A percentile compares a stretch with the other conserved stretches of the same genome.
Conservation (phyloP, 2,329 filamentous ascomycete species). For the Diplodia intermedia region DNA sequence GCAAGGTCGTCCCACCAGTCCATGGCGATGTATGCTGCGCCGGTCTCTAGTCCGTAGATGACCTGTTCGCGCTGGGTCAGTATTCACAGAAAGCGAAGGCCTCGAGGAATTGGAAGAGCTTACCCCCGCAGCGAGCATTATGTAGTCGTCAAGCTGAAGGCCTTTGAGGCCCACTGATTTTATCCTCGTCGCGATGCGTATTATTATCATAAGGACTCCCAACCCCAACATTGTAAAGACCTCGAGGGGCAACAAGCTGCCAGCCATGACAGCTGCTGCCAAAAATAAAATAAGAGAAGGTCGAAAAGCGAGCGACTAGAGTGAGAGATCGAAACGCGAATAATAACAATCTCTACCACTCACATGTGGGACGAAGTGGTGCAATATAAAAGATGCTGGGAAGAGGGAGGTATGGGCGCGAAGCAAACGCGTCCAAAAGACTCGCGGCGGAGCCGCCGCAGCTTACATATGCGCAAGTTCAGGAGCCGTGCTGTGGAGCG, state of each 20-base stretch:
- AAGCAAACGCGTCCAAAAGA: not conserved
- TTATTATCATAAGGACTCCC: conserved; percentile 34
- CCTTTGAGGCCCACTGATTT: conserved; percentile 34
- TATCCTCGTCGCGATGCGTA: conserved; percentile 36
- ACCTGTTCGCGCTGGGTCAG: conserved; percentile 45
- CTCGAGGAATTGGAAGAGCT: not conserved
- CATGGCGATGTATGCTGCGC: conserved; percentile 59
- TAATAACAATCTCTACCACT: not conserved
- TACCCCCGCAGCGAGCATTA: conserved; percentile 38
- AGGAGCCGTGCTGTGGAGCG: not conserved
- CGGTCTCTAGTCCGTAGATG: conserved; percentile 60
- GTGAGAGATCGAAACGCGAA: not conserved
- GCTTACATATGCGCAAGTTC: not conserved
- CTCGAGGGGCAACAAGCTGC: conserved; percentile 21
- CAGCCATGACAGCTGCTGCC: not conserved
- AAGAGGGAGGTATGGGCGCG: not conserved
- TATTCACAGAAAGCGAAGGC: not conserved
- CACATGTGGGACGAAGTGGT: not conserved
- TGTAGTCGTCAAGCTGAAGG: conserved; percentile 36
- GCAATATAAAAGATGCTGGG: not conserved
- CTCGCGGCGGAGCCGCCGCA: not conserved
- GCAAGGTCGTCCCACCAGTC: conserved; percentile 59
- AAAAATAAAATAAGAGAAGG: not conserved
- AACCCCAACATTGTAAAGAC: conserved; percentile 36
- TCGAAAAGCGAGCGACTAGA: not conserved